Evolutionary conservation across 306 rosid genomes (phyloP).

Genomic region (Cyclanthera cordifolia): DNA sequence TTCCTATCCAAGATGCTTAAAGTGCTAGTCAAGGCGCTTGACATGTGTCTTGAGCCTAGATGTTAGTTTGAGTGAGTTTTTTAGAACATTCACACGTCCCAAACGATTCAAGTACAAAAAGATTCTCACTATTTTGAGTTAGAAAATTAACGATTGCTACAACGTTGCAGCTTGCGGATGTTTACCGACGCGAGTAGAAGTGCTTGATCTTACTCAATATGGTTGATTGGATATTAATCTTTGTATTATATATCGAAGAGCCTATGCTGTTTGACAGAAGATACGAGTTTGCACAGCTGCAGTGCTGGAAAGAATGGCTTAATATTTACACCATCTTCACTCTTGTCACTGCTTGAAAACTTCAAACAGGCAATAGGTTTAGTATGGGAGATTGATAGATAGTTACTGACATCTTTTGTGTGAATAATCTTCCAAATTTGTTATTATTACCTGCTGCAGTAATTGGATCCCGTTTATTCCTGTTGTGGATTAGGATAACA

Average conservation of each 20-base stretch:
- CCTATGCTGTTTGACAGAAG: neutral
- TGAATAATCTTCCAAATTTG: too few relatives aligned
- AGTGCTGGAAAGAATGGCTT: neutral
- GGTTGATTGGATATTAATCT: neutral
- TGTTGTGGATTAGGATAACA: neutral
- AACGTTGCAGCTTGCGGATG: neutral
- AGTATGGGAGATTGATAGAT: neutral
- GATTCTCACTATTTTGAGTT: neutral
- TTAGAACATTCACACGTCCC: too few relatives aligned
- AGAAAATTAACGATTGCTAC: neutral
- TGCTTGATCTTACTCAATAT: neutral
- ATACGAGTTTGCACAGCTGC: neutral
- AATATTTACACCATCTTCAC: neutral
- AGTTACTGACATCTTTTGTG: neutral
- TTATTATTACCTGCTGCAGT: neutral
- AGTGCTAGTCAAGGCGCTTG: too few relatives aligned
- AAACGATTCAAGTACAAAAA: neutral
- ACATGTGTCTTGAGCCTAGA: too few relatives aligned
- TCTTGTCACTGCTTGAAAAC: neutral
- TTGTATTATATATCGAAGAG: constrained; percentile 1
- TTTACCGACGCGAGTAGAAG: neutral
- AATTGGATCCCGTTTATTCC: neutral
- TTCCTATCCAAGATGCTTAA: too few relatives aligned
- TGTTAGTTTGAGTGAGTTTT: too few relatives aligned
- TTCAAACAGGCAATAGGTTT: neutral